Base-by-base conservation (phyloP, 2,329 filamentous ascomycete species). In the Hyphodiscus sp. region DNA sequence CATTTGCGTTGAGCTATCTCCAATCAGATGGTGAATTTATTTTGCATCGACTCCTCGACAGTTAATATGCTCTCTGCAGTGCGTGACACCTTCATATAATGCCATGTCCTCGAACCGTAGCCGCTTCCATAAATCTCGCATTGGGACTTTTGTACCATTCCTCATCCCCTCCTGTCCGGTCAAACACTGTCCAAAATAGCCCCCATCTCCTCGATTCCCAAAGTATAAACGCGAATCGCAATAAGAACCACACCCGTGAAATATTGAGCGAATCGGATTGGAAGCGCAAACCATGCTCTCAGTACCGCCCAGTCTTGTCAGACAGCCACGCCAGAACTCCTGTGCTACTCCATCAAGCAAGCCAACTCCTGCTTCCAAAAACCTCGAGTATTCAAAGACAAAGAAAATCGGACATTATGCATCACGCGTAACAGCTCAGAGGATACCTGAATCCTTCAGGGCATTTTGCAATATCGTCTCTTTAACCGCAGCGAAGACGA, bases 391-490 rank as follows among this genome's bases (percentile, higher is more conserved):
- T 58, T 52, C 55, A 59, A 56, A 59, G 56, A 49, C 47, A 53
- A 38, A 47, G 38, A 47, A 59, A 59, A 55, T 54, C 38, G 51
- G 53, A 52, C 55, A 55, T 61, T 55, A 61, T 61, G 51, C 58
- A 57, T 63, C 48, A 47, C 57, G 55, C 54, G 53, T 58, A 55
- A 61, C 45, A 44, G 47, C 54, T 86, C 73, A 91, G 65, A 99
- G 82, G 71, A 99, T 97, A 63, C 94, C 94, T 20, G 94, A 97
- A 71, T 99, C 94, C 74, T 95, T 96, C 63, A 99, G 81, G 47
- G 94, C 94, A 70, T 99, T 99, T 72, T 97, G 95, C 63, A 99
- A 76, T 67, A 99, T 99, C 33, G 94, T 99, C 74, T 99, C 94
- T 71, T 99, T 99, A 56, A 99, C 94, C 9, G 94, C 94, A 33